phyloP scores from a whole-genome alignment of 2,329 filamentous ascomycete species.

The Salinomyces thailandicus region DNA sequence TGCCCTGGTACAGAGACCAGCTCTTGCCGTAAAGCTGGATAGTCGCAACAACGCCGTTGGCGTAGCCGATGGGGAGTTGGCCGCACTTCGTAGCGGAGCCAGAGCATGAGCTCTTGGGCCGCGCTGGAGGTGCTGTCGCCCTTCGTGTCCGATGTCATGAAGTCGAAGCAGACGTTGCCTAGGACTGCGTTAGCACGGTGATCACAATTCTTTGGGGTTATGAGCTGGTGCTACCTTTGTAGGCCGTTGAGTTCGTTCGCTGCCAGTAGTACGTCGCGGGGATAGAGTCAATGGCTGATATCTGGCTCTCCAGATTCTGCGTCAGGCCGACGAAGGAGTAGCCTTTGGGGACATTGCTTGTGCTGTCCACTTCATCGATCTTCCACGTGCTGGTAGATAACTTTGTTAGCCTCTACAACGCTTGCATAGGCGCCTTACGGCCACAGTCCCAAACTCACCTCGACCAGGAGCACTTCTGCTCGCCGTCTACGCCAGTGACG shows the following conservation, averaged over 20 bases:
- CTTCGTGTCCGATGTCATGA: conserved; percentile 35
- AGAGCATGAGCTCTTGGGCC: conserved; percentile 37
- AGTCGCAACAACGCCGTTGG: conserved; percentile 26
- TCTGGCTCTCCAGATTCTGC: conserved; percentile 31
- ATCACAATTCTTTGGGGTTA: too few species aligned
- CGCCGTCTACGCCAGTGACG: conserved; percentile 20
- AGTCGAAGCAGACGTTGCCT: conserved; percentile 36
- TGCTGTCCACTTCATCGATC: conserved; percentile 29
- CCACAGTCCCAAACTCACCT: too few species aligned
- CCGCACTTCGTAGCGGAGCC: conserved; percentile 37
- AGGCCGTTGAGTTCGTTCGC: conserved; percentile 31
- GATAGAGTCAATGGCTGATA: conserved; percentile 31
- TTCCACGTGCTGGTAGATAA: conserved; percentile 31
- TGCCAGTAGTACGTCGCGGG: conserved; percentile 33
- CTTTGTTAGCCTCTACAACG: too few species aligned
- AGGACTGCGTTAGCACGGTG: background rate
- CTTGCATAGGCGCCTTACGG: too few species aligned
- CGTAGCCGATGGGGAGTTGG: conserved; percentile 36
- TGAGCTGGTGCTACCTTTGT: conserved; percentile 29
- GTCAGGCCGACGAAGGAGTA: conserved; percentile 38
- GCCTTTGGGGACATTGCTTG: conserved; percentile 33
- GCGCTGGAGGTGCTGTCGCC: conserved; percentile 32
- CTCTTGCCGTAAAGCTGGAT: conserved; percentile 30
- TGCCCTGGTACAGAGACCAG: conserved; percentile 35
- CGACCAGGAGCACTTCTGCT: conserved; percentile 29